Evolutionary conservation across 129 eudicot genomes (phyloP), one percentile per base, ranked within the genome.

Genomic region (Flaveria robusta): DNA sequence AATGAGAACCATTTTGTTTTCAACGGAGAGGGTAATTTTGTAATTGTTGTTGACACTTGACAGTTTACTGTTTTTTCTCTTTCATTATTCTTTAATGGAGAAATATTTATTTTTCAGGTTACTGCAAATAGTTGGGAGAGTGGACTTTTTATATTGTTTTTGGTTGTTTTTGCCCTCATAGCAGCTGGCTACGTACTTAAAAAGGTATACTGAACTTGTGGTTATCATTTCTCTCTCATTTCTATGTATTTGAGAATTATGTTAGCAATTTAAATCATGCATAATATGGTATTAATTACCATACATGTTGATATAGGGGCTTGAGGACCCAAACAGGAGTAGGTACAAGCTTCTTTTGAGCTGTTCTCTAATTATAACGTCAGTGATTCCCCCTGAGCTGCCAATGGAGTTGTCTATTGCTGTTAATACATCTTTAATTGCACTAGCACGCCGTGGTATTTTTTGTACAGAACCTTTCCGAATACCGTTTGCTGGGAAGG

Each of bases 401-500:
- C 98, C 97, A 71, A 89, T 94, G 98, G 98, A 94, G 81, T 78
- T 94, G 74, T 94, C 96, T 10, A 88, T 91, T 77, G 98, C 98
- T 81, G 98, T 94, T 78, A 94, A 94, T 75, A 89, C 97, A 67
- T 91, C 98, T 66, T 81, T 91, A 78, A 88, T 88, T 74, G 98
- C 97, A 58, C 81, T 94, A 71, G 96, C 97, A 50, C 84, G 96
- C 12, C 88, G 86, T 63, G 97, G 97, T 74, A 91, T 94, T 75
- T 94, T 85, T 46, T 94, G 98, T 82, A 94, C 96, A 19, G 97
- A 94, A 84, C 98, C 98, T 70, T 94, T 91, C 22, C 87, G 97
- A 22, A 94, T 94, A 74, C 98, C 98, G n/a, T 88, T 94, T 86
- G 92, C 98, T 84, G 98, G 98, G 76, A 94, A 94, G 98, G 98